Conservation (phyloP, 2,329 filamentous ascomycete genomes). For the Shiraia bambusicola region DNA sequence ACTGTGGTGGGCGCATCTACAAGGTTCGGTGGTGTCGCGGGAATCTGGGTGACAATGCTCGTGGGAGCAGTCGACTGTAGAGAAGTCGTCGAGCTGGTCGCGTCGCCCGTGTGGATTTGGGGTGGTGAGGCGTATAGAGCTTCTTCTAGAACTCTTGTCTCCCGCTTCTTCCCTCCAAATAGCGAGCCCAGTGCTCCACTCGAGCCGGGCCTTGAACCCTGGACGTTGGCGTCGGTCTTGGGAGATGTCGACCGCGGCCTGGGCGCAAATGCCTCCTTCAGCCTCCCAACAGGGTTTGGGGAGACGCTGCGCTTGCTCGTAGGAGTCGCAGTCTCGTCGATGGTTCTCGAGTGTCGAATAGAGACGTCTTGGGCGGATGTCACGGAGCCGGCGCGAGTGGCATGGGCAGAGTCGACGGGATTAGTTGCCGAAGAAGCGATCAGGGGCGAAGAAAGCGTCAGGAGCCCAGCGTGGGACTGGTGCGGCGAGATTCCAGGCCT, state of each 20-base stretch:
- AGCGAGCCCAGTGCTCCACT: conserved; percentile 46
- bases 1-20: conserved; percentile 56
- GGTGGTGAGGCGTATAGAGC: conserved; percentile 32
- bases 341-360: conserved; percentile 35
- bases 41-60: conserved; percentile 43
- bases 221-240: conserved; percentile 29
- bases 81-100: conserved; percentile 35
- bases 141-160: conserved; percentile 34
- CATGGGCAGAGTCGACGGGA: conserved; percentile 21
- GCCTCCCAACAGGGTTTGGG: conserved; percentile 70
- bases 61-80: conserved; percentile 29
- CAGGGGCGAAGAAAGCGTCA: conserved; percentile 54
- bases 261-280: conserved; percentile 68
- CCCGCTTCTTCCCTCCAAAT: conserved; percentile 43
- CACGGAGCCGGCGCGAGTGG: conserved; percentile 35
- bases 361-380: conserved; percentile 30
- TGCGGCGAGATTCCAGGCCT: conserved; percentile 49
- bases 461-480: conserved; percentile 51
- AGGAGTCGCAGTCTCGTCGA: conserved; percentile 27
- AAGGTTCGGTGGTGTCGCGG: conserved; percentile 48
- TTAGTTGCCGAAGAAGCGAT: conserved; percentile 46
- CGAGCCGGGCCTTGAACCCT: conserved; percentile 47
- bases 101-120: conserved; percentile 30
- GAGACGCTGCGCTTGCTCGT: conserved; percentile 63
- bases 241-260: conserved; percentile 33